Base-by-base conservation (phyloP, 495 filamentous ascomycete genomes). In the Aspergillus biplanus region DNA sequence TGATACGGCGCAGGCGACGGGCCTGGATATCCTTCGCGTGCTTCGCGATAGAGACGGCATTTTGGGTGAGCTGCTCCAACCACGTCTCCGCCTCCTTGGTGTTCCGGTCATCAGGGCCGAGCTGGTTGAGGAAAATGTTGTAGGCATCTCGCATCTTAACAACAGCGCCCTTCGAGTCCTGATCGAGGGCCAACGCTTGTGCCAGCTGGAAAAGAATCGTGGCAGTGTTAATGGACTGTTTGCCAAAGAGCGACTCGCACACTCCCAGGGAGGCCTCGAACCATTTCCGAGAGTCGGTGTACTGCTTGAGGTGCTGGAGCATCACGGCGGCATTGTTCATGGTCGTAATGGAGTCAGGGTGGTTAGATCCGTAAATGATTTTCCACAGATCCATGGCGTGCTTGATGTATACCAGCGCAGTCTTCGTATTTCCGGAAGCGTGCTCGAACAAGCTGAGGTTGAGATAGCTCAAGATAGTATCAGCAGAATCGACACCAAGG, bases 241-340 rank as follows among this genome's bases (percentile, higher is more conserved):
- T 87, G 68, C 95, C 93, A 61, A 92, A 96, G 18, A 97, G 85
- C 50, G 88, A 82, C 77, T 97, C 92, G 75, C 92, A 97, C 37
- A 97, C 86, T 21, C 84, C 79, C 37, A 98, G 87, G 12, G 92
- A 93, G 56, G 90, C 90, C 78, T 98, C 94, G 74, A 99, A 98
- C 96, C 96, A 99, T 64, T 90, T 82, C 58, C 93, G 89, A 13
- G 93, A 97, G 74, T 96, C 92, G 63, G 90, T 85, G 82, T 93
- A 99, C 52, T 89, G 86, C 81, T 96, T 93, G 68, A 97, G 82
- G 59, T 90, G 87, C 78, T 98, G 96, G 52, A 98, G 86, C 96
- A 99, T 99, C 33, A 98, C 95, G 12, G 96, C 96, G 13, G 92
- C 93, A 73, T 99, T 99, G 84, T 98, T 99, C 77, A 98, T 89